Evolutionary conservation across 1,284 basidiomycete genomes (phyloP), one percentile per base, ranked within the genome.

Genomic region (Kwoniella shivajii): DNA sequence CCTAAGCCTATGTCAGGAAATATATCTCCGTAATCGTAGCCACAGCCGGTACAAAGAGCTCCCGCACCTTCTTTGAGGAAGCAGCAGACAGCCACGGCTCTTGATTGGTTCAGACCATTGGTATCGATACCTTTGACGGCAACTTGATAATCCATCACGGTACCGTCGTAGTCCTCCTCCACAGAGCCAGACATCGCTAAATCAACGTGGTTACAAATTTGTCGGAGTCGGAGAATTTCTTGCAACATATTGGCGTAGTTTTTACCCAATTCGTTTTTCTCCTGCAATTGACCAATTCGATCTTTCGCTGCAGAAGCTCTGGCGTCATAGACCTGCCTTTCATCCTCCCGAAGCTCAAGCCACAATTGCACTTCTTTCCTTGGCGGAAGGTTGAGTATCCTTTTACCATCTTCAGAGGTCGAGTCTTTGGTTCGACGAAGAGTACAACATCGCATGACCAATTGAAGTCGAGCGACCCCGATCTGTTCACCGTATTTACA

Each of bases 181-280:
- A 76, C 62, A 22, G 67, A 61, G 56, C 76, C 72, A 30, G 73
- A 62, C 72, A 89, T 83, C 1, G 97, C 90, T 33, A 99, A 84
- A 67, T 94, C 92, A 65, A 87, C 90, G 78, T 99, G 94, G 73
- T 97, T 92, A 79, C 96, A 99, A 49, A 97, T 97, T 80, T 99
- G 93, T 37, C 96, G 88, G 36, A 99, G 83, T 9, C 92, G 89
- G 51, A 97, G 81, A 55, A 97, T 89, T 81, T 95, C 94, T 80
- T 97, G 94, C 63, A 99, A 78, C 67, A 99, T 96, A 50, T 93
- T 92, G 57, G 96, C 95, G 69, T 97, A 98, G 74, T 97, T 97
- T 84, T 94, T 94, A 34, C 76, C 71, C 48, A 96, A 87, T 74
- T 94, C 90, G 67, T 90, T 89, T 74, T 89, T 89, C 75, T 87